Conservation (phyloP, 345 rosid genomes). For the Nephelium lappaceum region DNA sequence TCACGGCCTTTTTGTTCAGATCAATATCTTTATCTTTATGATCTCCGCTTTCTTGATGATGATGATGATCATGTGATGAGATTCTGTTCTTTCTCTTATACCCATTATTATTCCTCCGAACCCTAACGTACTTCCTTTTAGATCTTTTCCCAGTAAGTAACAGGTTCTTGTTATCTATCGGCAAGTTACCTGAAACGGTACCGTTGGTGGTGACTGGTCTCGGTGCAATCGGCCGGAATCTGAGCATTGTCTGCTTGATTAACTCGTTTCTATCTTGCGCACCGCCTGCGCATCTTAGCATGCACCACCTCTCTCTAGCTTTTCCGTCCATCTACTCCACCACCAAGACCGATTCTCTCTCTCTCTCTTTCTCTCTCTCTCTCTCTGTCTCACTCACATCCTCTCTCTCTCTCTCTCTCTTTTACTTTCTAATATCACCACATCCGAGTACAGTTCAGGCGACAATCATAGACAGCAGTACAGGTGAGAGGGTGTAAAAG, state of each 20-base stretch:
- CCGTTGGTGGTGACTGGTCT: constrained; percentile 25
- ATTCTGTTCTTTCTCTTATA: constrained; percentile 1
- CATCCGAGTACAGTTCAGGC: constrained; percentile 22
- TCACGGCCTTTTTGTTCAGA: constrained; percentile 11
- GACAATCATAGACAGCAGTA: constrained; percentile 13
- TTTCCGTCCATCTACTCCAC: background rate
- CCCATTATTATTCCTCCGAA: constrained; percentile 24
- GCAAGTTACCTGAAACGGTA: constrained; percentile 6
- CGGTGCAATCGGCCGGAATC: constrained; percentile 40
- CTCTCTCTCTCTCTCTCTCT: background rate
- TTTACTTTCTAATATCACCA: background rate
- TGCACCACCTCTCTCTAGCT: constrained; percentile 15
- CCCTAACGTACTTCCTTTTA: constrained; percentile 46
- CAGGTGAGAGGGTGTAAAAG: background rate
- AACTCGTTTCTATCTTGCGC: constrained; percentile 18
- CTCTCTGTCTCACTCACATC: background rate
- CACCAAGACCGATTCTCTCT: background rate
- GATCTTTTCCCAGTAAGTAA: constrained; percentile 10
- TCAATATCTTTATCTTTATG: background rate
- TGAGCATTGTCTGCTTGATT: constrained; percentile 28
- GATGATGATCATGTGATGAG: background rate
- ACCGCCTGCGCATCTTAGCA: constrained; percentile 12
- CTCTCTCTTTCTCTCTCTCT: background rate
- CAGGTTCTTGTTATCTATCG: constrained; percentile 5
- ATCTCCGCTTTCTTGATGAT: constrained; percentile 2